Evolutionary conservation across 192 early-diverging fungal genomes (phyloP).

Genomic region (Coemansia sp.): DNA sequence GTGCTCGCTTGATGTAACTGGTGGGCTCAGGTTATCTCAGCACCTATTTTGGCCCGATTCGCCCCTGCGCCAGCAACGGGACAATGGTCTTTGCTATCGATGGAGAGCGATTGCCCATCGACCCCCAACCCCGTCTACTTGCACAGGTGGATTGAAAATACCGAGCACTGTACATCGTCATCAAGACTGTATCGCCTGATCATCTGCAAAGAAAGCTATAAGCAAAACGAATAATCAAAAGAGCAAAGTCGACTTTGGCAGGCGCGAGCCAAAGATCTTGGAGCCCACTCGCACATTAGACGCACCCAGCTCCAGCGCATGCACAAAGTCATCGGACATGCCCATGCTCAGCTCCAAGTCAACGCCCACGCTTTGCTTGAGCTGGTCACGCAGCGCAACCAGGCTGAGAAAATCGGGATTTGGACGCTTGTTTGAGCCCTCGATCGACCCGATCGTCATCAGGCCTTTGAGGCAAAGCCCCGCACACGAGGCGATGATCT

Average conservation of each 20-base stretch:
- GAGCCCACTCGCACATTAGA: conserved; percentile 94
- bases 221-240: background rate
- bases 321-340: conserved; percentile 93
- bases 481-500: conserved; percentile 66
- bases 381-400: conserved; percentile 34
- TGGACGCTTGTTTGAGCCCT: conserved; percentile 39
- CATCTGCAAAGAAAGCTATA: too few species aligned
- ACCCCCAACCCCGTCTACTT: background rate
- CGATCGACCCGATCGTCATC: conserved; percentile 95
- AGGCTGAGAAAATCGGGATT: conserved; percentile 57
- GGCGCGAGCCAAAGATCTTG: conserved; percentile 82
- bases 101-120: background rate
- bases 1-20: too few species aligned
- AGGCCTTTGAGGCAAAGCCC: conserved; percentile 75
- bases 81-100: background rate
- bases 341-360: conserved; percentile 90
- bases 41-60: too few species aligned
- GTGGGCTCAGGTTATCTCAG: too few species aligned
- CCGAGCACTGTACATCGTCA: background rate
- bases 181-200: too few species aligned
- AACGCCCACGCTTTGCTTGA: conserved; percentile 21
- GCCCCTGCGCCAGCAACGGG: too few species aligned
- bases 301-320: conserved; percentile 79
- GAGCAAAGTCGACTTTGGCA: background rate
- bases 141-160: background rate